Conservation (phyloP, 1,284 basidiomycete species). For the Trichosporon inkin region DNA sequence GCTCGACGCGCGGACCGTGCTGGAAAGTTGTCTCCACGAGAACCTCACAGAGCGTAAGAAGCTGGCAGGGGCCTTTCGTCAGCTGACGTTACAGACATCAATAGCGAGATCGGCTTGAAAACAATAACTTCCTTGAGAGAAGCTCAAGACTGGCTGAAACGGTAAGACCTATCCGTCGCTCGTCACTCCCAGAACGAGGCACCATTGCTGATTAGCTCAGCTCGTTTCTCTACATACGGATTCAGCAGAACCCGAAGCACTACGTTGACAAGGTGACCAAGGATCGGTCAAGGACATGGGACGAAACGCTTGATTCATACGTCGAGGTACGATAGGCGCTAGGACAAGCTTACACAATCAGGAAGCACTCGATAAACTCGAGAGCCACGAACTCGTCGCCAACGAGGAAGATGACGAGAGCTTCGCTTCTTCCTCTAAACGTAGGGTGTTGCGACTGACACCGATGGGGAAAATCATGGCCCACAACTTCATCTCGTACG, state of each 20-base stretch:
- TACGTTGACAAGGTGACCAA: constrained; percentile 58
- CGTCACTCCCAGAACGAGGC: too few species aligned
- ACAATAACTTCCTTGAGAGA: constrained; percentile 66
- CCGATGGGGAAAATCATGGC: constrained; percentile 41
- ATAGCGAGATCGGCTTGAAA: constrained; percentile 81
- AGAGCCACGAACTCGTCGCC: constrained; percentile 59
- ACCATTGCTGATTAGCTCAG: constrained; percentile 20
- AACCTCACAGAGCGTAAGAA: constrained; percentile 67
- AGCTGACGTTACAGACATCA: constrained; percentile 57
- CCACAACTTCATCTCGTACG: constrained; percentile 16
- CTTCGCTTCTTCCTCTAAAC: background rate
- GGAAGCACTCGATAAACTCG: constrained; percentile 61
- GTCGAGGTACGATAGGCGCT: constrained; percentile 50
- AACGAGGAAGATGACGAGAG: constrained; percentile 11
- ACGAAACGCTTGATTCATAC: constrained; percentile 70
- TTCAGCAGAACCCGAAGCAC: constrained; percentile 72
- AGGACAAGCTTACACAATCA: constrained; percentile 18
- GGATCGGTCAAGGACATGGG: constrained; percentile 31
- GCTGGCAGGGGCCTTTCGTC: background rate
- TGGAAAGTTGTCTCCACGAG: constrained; percentile 78
- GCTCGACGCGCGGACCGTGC: constrained; percentile 56
- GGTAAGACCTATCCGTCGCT: too few species aligned
- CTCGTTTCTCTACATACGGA: constrained; percentile 77
- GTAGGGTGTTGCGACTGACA: background rate
- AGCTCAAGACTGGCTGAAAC: constrained; percentile 69